phyloP scores from a whole-genome alignment of 352 stramenopile genomes.

The Phytophthora megakarya region DNA sequence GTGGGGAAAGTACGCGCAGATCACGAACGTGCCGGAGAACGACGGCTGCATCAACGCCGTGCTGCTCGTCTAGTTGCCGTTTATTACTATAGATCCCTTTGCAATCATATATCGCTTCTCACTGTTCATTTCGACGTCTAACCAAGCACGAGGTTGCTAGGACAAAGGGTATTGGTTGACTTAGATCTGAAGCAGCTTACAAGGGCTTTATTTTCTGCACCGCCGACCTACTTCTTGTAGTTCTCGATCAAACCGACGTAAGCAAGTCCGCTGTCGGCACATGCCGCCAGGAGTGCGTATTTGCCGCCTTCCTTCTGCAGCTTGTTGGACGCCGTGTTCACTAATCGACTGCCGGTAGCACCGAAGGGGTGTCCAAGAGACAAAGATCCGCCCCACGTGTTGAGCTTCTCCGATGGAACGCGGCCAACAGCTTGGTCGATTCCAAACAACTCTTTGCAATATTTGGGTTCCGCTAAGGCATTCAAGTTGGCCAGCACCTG shows the following conservation, averaged over 20 bases:
- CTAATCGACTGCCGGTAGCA: slow-evolving; percentile 94
- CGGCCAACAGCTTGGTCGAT: slow-evolving; percentile 90
- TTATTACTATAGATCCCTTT: slow-evolving; percentile 49
- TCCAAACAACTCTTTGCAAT: slow-evolving; percentile 95
- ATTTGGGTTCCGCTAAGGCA: slow-evolving; percentile 94
- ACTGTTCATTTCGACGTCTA: neutral
- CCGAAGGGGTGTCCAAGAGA: slow-evolving; percentile 98
- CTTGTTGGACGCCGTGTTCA: slow-evolving; percentile 97
- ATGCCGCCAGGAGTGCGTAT: slow-evolving; percentile 97
- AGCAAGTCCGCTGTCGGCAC: slow-evolving; percentile 97
- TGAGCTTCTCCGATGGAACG: slow-evolving; percentile 95
- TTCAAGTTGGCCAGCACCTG: slow-evolving; percentile 98
- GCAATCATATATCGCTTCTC: slow-evolving; percentile 32
- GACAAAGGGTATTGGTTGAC: slow-evolving; percentile 11
- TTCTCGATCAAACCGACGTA: slow-evolving; percentile 96
- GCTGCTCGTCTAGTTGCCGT: slow-evolving; percentile 94
- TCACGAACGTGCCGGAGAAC: slow-evolving; percentile 99
- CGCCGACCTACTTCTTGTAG: slow-evolving; percentile 47
- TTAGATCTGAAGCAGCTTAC: slow-evolving; percentile 10
- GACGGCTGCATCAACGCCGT: slow-evolving; percentile 99
- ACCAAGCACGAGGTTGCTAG: neutral
- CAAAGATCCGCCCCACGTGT: slow-evolving; percentile 97
- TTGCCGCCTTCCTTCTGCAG: slow-evolving; percentile 95
- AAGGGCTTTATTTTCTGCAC: slow-evolving; percentile 15
- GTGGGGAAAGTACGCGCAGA: slow-evolving; percentile 99